Base-by-base conservation (phyloP, 768 basidiomycete species). In the Termitomyces sp. region DNA sequence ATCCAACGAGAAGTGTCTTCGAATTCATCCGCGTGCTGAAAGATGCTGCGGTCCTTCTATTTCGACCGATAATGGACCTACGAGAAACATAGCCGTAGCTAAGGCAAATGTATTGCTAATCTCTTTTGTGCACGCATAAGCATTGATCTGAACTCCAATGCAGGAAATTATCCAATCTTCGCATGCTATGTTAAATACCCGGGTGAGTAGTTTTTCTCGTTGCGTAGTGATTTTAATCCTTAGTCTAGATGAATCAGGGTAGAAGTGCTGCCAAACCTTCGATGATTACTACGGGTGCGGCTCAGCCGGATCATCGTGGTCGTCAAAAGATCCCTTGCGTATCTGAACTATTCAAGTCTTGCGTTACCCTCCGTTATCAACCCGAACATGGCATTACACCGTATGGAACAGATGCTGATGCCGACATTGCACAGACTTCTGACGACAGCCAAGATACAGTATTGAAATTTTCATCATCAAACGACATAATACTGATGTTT, bases 1-100 rank as follows among this genome's bases (percentile, higher is more conserved):
- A 15, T 2, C 1, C 10, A 22, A 50, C 15, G 37, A 51, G 31
- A 0, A 10, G 0, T 65, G 62, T 36, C 1, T 1, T 7, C 57
- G 60, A 41, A 61, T 65, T 22, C 64, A 63, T 42, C 62, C 64
- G 16, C 56, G 39, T 7, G 34, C 22, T 15, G 13, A 47, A 9
- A 29, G n/a, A 1, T 16, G 18, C 1, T 9, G 3, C 16, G 3
- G 4, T 44, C 18, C 18, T 37, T 7, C n/a, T 26, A 4, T 13
- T 26, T 26, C 4, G 8, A 51, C 50, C 24, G 4, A 8, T n/a
- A 24, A 36, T 22, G n/a, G 4, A n/a, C 5, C 13, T n/a, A 24
- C 24, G 16, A 51, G 18, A 16, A 37, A 51, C 16, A 26, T 1
- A 37, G 5, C 29, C 8, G 29, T 18, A 31, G 16, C 9, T 36